These are phyloP conservation scores for Fraxinus paxiana DNA, from an alignment of 305 asterid species.

Conservation along the genomic window DNA sequence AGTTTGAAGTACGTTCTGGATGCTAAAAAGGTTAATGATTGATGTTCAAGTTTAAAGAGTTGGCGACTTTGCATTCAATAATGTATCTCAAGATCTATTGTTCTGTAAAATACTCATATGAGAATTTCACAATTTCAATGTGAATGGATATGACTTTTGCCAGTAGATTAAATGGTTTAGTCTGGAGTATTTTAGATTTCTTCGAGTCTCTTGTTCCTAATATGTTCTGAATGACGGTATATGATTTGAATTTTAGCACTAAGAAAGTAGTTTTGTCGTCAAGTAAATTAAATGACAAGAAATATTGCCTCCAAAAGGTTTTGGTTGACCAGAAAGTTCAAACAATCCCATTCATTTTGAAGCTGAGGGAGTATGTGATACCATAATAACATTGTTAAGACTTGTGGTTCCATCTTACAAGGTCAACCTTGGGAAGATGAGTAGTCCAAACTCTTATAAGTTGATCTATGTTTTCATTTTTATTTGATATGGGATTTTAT, in stretches of 20 bases:
- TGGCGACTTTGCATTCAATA: background rate
- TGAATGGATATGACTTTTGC: background rate
- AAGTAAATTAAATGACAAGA: constrained; percentile 4
- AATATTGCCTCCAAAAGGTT: constrained; percentile 12
- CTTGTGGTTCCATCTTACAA: background rate
- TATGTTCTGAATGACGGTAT: background rate
- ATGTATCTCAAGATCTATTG: background rate
- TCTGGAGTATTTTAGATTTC: background rate
- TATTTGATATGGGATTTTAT: background rate
- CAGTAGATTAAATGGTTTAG: background rate
- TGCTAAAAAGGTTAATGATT: background rate
- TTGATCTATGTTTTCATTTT: background rate
- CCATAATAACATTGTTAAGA: background rate
- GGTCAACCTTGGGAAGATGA: background rate
- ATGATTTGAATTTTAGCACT: background rate
- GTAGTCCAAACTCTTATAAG: background rate
- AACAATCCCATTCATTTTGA: constrained; percentile 1
- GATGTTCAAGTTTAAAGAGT: background rate
- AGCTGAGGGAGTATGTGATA: background rate
- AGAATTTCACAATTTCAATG: background rate
- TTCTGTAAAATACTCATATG: background rate
- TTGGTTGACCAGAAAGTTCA: background rate
- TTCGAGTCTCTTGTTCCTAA: background rate
- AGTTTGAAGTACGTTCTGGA: background rate
- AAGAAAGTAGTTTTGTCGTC: background rate